Base-by-base conservation (phyloP, 1,284 basidiomycete genomes). In the Cutaneotrichosporon curvatum region DNA sequence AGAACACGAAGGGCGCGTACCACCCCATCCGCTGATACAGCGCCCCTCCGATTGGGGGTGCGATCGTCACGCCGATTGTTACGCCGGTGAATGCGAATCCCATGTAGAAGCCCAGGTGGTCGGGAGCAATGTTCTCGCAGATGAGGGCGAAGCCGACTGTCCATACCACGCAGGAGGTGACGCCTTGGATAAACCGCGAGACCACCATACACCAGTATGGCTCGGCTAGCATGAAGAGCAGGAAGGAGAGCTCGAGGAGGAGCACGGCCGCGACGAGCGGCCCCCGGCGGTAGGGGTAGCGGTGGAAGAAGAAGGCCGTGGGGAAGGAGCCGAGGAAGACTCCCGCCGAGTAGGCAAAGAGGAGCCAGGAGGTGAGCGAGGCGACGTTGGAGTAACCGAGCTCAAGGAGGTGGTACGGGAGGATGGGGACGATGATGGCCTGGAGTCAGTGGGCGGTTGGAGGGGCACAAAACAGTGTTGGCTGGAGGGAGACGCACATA, bases 141-240 rank as follows among this genome's bases (percentile, higher is more conserved):
- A 63, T 58, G 30, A 63, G 48, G 3, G 62, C 62, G 15, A 47
- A 45, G 23, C 55, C 40, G n/a, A 55, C 47, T 44, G 83, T 78
- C 85, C 85, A 87, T 8, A 88, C 77, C 56, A 85, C 77, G 1
- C 83, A 81, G 2, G 81, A 83, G 30, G 81, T 80, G 15, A 83
- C 70, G 1, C 86, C 85, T 67, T 87, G 85, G 8, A 85, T 48
- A 15, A 82, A 68, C 18, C 86, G 79, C 15, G 84, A 81, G 23
- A 87, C 34, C 12, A 78, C 79, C 83, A 88, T 85, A 12, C 83
- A 70, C 68, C 79, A 74, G 59, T 81, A 88, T 18, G 74, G 76
- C 2, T 78, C 79, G 0, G 83, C 82, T 50, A 85, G 79, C 84
- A 87, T 87, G 40, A 88, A 76, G 72, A 87, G 74, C 19, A 87